Percentiles rank a stretch among this genome's conserved stretches.
Conservation (phyloP, 2,329 filamentous ascomycete species). For the Hypoxylon sp. region DNA sequence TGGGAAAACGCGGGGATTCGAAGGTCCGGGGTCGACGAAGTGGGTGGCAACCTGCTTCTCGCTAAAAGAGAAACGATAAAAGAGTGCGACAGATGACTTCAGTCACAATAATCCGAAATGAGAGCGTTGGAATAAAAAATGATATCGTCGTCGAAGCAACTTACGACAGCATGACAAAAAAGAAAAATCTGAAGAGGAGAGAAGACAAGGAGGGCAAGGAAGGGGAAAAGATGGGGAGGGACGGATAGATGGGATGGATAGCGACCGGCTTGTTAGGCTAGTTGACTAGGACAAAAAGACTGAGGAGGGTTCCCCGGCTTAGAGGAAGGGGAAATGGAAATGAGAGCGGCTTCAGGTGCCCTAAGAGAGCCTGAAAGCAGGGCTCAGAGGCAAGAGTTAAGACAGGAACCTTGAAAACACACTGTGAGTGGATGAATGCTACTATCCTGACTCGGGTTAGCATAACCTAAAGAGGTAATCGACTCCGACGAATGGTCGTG, state of each 20-base stretch:
- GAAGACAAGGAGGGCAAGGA: constrained; percentile 28
- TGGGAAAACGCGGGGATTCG: constrained; percentile 42
- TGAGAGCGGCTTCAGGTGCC: constrained; percentile 37
- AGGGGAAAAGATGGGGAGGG: constrained; percentile 43
- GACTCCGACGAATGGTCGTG: constrained; percentile 38
- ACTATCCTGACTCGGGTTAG: constrained; percentile 44
- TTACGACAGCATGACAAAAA: constrained; percentile 30
- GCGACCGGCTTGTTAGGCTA: constrained; percentile 6
- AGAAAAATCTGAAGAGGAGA: constrained; percentile 24
- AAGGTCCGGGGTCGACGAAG: constrained; percentile 37
- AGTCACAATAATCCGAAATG: constrained; percentile 34
- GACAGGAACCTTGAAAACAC: constrained; percentile 31
- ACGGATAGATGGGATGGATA: constrained; percentile 35
- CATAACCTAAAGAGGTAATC: constrained; percentile 35
- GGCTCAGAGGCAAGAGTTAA: constrained; percentile 36
- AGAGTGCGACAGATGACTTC: constrained; percentile 30
- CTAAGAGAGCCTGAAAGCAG: constrained; percentile 23
- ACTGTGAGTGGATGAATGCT: constrained; percentile 41
- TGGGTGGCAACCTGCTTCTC: constrained; percentile 30
- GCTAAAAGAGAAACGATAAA: constrained; percentile 19
- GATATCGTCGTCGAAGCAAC: constrained; percentile 33
- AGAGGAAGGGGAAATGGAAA: constrained; percentile 35
- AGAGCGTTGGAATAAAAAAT: constrained; percentile 19
- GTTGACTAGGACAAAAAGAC: constrained; percentile 21
- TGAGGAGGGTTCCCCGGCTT: constrained; percentile 35